These are phyloP conservation scores for Curvularia eragrostidis DNA, from an alignment of 2,329 filamentous ascomycete species.

Conservation along the genomic window DNA sequence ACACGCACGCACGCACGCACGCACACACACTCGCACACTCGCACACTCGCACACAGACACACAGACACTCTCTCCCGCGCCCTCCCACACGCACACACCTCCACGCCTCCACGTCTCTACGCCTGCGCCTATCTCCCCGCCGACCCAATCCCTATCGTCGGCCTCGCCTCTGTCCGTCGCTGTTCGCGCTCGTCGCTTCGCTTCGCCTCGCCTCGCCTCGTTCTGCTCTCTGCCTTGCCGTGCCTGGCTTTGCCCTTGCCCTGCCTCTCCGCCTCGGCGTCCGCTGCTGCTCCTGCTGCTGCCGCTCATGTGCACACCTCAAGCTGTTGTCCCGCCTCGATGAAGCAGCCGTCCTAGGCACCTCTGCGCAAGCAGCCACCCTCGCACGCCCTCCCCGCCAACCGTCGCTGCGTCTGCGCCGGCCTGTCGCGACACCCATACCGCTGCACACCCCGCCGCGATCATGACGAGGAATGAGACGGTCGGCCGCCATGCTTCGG, in stretches of 20 bases:
- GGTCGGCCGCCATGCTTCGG: constrained; percentile 69
- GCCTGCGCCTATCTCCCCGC: constrained; percentile 1
- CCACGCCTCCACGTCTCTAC: not conserved
- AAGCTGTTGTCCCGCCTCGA: constrained; percentile 39
- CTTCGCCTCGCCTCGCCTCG: constrained; percentile 5
- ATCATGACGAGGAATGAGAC: constrained; percentile 72
- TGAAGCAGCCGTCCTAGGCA: constrained; percentile 50
- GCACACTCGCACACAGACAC: not conserved
- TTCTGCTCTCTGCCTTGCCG: not conserved
- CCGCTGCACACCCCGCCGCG: constrained; percentile 25
- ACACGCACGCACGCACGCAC: not conserved
- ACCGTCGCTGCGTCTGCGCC: constrained; percentile 23
- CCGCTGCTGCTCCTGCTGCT: constrained; percentile 2
- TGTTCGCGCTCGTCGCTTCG: constrained; percentile 7
- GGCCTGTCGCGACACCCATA: constrained; percentile 24
- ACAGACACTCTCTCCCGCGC: not conserved
- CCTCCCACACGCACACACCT: not conserved
- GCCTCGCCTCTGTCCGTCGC: not conserved
- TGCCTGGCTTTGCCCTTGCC: constrained; percentile 6
- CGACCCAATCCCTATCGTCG: not conserved
- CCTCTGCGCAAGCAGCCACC: constrained; percentile 42
- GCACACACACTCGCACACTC: not conserved
- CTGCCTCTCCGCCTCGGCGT: constrained; percentile 10
- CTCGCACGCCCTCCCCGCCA: constrained; percentile 24
- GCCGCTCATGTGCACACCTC: constrained; percentile 33